These are phyloP conservation scores for Tolypocladium nubicola DNA, from an alignment of 2,329 filamentous ascomycete species.

Conservation along the genomic window DNA sequence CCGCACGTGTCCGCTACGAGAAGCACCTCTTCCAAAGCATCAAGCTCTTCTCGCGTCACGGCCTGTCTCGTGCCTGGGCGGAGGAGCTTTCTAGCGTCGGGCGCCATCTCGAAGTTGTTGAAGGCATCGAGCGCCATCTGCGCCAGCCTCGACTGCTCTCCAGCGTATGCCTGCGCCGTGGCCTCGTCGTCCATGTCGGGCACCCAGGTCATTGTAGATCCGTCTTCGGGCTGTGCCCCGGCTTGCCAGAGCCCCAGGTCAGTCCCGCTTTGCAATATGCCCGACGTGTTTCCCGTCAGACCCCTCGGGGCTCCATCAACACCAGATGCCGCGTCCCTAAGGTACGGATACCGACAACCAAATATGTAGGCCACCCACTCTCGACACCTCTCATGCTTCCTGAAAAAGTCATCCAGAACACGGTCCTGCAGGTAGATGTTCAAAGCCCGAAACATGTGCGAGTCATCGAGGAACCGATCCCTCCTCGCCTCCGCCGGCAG, in stretches of 20 bases:
- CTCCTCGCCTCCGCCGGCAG: background rate
- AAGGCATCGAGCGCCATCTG: slow-evolving; percentile 4
- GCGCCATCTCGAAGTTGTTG: slow-evolving; percentile 1
- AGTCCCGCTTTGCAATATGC: background rate
- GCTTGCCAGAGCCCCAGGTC: background rate
- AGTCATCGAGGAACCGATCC: background rate
- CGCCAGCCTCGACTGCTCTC: background rate
- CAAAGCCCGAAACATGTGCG: slow-evolving; percentile 5
- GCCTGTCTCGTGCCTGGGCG: background rate
- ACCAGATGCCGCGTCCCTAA: background rate
- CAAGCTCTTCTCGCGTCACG: background rate
- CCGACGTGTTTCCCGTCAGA: background rate
- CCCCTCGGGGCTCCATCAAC: background rate
- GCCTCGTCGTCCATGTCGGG: background rate
- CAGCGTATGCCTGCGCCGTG: background rate
- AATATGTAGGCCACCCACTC: slow-evolving; percentile 9
- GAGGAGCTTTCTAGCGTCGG: background rate
- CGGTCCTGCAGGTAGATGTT: slow-evolving; percentile 1
- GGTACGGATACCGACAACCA: slow-evolving; percentile 7
- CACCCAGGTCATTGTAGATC: background rate
- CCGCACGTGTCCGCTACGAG: background rate
- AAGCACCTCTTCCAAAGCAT: background rate
- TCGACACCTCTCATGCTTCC: slow-evolving; percentile 5
- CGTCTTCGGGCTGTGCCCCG: background rate
- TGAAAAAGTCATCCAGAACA: slow-evolving; percentile 11